Evolutionary conservation across 2,329 filamentous ascomycete genomes (phyloP).

Genomic region (Colletotrichum sp.): DNA sequence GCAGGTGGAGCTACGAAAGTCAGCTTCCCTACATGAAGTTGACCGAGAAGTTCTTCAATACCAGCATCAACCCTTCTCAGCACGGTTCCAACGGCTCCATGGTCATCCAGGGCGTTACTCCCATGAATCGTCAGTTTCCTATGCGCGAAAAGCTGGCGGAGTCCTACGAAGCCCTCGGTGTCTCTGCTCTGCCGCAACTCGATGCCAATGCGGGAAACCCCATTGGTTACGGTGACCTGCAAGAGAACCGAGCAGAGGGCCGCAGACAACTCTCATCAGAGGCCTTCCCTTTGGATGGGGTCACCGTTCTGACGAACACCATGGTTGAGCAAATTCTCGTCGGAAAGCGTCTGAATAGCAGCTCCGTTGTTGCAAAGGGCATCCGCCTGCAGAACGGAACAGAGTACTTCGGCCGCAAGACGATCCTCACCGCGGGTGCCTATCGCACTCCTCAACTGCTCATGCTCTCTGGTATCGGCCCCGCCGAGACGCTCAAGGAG

Average conservation of each 20-base stretch:
- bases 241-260: conserved; percentile 28
- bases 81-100: conserved; percentile 44
- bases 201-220: conserved; percentile 33
- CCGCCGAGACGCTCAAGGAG: conserved; percentile 42
- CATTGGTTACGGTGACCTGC: conserved; percentile 36
- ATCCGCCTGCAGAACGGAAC: conserved; percentile 33
- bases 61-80: conserved; percentile 34
- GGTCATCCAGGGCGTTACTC: conserved; percentile 31
- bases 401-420: conserved; percentile 28
- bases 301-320: conserved; percentile 27
- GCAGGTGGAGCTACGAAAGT: conserved; percentile 48
- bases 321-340: conserved; percentile 26
- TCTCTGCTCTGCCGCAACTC: conserved; percentile 27
- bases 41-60: conserved; percentile 34
- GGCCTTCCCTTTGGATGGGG: conserved; percentile 27
- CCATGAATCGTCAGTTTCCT: conserved; percentile 39
- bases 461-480: conserved; percentile 57
- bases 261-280: conserved; percentile 27
- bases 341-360: not conserved
- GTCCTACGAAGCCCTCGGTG: conserved; percentile 46
- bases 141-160: conserved; percentile 37
- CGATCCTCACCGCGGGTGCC: conserved; percentile 50
- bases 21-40: conserved; percentile 51
- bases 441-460: conserved; percentile 58
- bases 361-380: conserved; percentile 22